Base-by-base conservation (phyloP, 371 early-diverging fungal genomes). In the Apophysomyces ossiformis region DNA sequence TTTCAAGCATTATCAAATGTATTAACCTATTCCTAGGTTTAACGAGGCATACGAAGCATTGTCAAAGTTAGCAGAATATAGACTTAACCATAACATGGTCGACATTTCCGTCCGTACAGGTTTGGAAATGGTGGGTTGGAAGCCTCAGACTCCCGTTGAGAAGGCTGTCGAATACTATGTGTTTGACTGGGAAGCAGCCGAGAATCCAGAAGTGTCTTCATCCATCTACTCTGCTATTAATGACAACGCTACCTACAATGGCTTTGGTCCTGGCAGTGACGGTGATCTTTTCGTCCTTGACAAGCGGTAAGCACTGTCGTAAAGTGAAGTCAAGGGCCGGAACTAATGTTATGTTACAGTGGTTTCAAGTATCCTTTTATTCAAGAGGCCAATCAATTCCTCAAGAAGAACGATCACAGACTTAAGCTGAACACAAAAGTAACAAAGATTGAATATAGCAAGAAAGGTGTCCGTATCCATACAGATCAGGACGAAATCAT, bases 171-270 rank as follows among this genome's bases (percentile, higher is more conserved):
- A 83, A 62, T 80, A 78, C 57, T 79, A 75, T 16, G 64, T 46
- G 1, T 81, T 73, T 69, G 82, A 81, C 57, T 78, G 78, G 78
- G 79, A 78, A 47, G 64, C 72, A 54, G 82, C 70, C 59, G 82
- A 81, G 57, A 56, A 58, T 1, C 78, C 83, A 2, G 83, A 83
- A 37, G 60, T 72, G 2, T 73, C 78, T 13, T 78, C 78, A 6
- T 59, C 65, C 15, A 18, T 70, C 6, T 75, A 69, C 54, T 61
- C 75, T 5, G 63, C 64, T 9, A 46, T 71, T 7, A 78, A 76
- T 61, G 75, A 78, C 26, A 59, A 76, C 15, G 70, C 67, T 57
- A 76, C 75, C n/a, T 76, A 72, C 41, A 61, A 45, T 18, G 63
- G 58, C 9, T 83, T 83, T 62, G 80, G 83, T 16, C 77, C 75